phyloP scores from a whole-genome alignment of 2,329 filamentous ascomycete genomes.

The Colletotrichum trifolii region DNA sequence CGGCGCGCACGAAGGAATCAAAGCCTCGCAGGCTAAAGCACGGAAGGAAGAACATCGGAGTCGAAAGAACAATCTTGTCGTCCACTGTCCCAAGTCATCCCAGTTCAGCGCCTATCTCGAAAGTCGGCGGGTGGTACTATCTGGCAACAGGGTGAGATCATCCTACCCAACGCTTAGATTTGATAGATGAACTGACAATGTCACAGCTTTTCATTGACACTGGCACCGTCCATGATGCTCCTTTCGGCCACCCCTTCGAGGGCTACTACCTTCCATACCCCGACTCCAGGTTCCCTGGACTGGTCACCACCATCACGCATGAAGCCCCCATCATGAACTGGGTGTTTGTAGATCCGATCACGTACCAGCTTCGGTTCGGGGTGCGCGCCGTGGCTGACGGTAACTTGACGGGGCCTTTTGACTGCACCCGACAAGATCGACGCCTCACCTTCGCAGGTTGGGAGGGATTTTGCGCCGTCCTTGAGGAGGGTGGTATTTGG shows the following conservation, averaged over 20 bases:
- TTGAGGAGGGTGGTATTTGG: constrained; percentile 57
- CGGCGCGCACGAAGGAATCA: constrained; percentile 58
- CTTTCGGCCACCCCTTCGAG: constrained; percentile 61
- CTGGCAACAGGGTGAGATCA: constrained; percentile 51
- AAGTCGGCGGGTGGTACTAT: constrained; percentile 57
- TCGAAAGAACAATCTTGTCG: constrained; percentile 59
- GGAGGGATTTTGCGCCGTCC: constrained; percentile 60
- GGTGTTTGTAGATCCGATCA: constrained; percentile 59
- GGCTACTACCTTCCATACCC: constrained; percentile 70
- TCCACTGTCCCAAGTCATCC: constrained; percentile 59
- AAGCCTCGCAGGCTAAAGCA: constrained; percentile 57
- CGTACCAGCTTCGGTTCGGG: constrained; percentile 59
- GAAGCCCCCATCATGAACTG: constrained; percentile 62
- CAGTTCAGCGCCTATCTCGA: constrained; percentile 55
- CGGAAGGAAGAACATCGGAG: constrained; percentile 59
- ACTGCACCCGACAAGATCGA: constrained; percentile 63
- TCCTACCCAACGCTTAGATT: background rate
- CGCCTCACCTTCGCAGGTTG: constrained; percentile 60
- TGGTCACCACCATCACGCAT: constrained; percentile 61
- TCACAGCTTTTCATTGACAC: constrained; percentile 60
- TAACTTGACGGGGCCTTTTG: constrained; percentile 59
- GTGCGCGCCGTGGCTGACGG: constrained; percentile 54
- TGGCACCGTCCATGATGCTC: constrained; percentile 42
- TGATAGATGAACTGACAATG: constrained; percentile 6
- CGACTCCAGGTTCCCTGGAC: constrained; percentile 56